Conservation (phyloP, 1,284 basidiomycete genomes). For the Cryptococcus jaspeensis region DNA sequence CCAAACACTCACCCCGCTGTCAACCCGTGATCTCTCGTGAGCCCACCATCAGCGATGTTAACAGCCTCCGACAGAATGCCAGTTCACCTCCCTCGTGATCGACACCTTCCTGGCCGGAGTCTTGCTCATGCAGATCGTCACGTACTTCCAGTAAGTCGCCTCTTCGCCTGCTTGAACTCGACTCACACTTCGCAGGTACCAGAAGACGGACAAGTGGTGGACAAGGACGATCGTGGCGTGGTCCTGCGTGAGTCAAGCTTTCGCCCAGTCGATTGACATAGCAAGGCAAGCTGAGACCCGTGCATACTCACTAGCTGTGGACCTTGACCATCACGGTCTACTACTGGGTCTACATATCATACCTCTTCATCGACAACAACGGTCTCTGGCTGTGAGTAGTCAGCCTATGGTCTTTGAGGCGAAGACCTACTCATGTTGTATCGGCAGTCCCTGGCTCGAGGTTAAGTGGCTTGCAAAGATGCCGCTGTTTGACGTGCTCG, state of each 20-base stretch:
- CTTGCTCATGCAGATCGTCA: neutral
- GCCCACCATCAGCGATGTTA: no score
- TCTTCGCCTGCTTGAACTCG: constrained; percentile 18
- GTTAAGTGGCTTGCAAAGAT: constrained; percentile 25
- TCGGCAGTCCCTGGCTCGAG: constrained; percentile 30
- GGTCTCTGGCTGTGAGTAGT: constrained; percentile 29
- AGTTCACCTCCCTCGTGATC: constrained; percentile 18
- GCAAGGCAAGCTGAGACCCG: neutral
- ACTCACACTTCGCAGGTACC: no score
- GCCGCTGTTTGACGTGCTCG: constrained; percentile 24
- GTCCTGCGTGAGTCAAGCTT: constrained; percentile 2
- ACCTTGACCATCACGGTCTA: constrained; percentile 23
- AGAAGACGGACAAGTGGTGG: constrained; percentile 25
- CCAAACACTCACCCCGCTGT: neutral
- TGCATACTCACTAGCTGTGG: constrained; percentile 8
- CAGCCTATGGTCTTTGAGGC: no score
- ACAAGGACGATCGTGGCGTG: constrained; percentile 23
- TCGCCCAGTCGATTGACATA: neutral
- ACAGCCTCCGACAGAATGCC: no score
- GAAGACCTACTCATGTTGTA: neutral
- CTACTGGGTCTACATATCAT: constrained; percentile 22
- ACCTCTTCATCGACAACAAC: constrained; percentile 29
- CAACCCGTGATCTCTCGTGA: no score
- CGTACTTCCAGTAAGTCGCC: constrained; percentile 13
- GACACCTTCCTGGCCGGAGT: constrained; percentile 13